These are phyloP conservation scores for Saccharomycopsis fodiens DNA, from an alignment of 805 yeast species.

Conservation along the genomic window DNA sequence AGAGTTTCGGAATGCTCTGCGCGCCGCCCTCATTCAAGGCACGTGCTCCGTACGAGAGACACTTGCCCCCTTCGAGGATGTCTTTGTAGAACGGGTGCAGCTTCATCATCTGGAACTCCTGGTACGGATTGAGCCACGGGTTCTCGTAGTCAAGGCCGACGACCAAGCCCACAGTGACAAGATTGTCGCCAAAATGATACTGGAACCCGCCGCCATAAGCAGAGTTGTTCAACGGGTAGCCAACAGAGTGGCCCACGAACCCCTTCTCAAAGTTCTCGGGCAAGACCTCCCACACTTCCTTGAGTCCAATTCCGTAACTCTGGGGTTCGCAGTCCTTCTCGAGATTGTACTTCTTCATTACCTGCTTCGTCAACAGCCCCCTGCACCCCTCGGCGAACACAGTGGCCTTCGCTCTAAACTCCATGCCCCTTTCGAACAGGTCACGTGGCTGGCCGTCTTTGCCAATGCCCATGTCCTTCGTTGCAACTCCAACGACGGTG, in stretches of 20 bases:
- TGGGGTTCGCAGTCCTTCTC: slow-evolving; percentile 64
- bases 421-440: slow-evolving; percentile 94
- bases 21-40: slow-evolving; percentile 96
- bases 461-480: slow-evolving; percentile 84
- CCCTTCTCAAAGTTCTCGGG: slow-evolving; percentile 79
- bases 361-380: slow-evolving; percentile 81
- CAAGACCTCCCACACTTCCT: slow-evolving; percentile 94
- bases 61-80: slow-evolving; percentile 80
- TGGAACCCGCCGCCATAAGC: slow-evolving; percentile 96
- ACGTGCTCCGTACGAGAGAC: slow-evolving; percentile 91
- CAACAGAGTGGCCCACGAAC: slow-evolving; percentile 77
- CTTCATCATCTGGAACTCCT: slow-evolving; percentile 93
- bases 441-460: slow-evolving; percentile 70
- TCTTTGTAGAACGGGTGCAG: slow-evolving; percentile 76
- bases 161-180: slow-evolving; percentile 90
- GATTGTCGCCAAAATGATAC: slow-evolving; percentile 92
- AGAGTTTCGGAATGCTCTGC: slow-evolving; percentile 83
- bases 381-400: slow-evolving; percentile 98
- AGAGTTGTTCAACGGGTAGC: slow-evolving; percentile 68
- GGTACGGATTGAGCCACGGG: slow-evolving; percentile 93
- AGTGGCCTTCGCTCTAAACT: slow-evolving; percentile 83
- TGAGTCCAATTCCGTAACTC: slow-evolving; percentile 92
- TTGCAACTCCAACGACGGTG: slow-evolving; percentile 81
- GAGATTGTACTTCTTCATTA: slow-evolving; percentile 58
- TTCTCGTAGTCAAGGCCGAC: slow-evolving; percentile 90